Conservation (phyloP, 2,329 filamentous ascomycete species). For the Neonectria punicea region DNA sequence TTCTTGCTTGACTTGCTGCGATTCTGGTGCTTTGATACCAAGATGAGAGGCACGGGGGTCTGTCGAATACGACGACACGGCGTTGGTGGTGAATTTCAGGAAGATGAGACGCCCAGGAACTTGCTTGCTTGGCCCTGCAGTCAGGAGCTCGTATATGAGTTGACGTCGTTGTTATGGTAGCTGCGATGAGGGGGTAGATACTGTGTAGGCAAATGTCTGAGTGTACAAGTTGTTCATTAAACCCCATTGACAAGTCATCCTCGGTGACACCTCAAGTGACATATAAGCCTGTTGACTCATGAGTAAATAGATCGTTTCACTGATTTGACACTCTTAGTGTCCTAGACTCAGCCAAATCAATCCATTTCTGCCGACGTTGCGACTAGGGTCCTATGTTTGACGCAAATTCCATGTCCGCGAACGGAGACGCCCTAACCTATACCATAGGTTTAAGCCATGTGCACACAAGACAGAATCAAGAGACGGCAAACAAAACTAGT, state of each 20-base stretch:
- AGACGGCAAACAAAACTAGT: not conserved
- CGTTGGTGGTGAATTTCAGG: slow-evolving; percentile 42
- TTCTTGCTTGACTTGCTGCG: slow-evolving; percentile 27
- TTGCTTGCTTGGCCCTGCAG: not conserved
- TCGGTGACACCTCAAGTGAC: not conserved
- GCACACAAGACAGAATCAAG: not conserved
- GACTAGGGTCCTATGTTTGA: not conserved
- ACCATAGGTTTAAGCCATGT: not conserved
- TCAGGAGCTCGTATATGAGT: not conserved
- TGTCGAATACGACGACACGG: slow-evolving; percentile 42
- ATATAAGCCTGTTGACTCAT: too few species aligned
- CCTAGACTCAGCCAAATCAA: not conserved
- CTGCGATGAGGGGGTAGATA: not conserved
- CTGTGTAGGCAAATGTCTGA: slow-evolving; percentile 2
- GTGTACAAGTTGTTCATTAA: not conserved
- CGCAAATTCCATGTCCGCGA: not conserved
- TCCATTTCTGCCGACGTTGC: not conserved
- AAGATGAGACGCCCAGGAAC: slow-evolving; percentile 5
- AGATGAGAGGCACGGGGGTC: slow-evolving; percentile 35
- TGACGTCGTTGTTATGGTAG: not conserved
- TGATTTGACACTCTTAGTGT: not conserved
- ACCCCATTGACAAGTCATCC: not conserved
- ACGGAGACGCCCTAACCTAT: not conserved
- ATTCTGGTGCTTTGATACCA: slow-evolving; percentile 39
- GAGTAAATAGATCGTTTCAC: not conserved